Percentiles rank a stretch among this genome's conserved stretches.
These are phyloP conservation scores for Microcyclosporella mali DNA, from an alignment of 2,329 filamentous ascomycete species.

Conservation along the genomic window DNA sequence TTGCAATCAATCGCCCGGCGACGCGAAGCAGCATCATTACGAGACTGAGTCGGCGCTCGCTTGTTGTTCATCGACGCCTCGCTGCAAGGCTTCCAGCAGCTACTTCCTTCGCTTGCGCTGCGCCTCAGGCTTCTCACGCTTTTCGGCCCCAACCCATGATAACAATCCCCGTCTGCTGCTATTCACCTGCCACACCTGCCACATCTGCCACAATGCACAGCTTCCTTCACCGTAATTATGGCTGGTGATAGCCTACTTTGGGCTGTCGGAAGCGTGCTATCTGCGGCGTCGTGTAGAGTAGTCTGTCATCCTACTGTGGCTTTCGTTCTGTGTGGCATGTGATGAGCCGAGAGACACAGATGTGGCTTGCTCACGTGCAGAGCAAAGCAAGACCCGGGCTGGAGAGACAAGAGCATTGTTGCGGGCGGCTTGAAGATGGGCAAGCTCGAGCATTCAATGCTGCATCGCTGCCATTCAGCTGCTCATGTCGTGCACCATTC, in stretches of 20 bases:
- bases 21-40: neutral
- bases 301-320: neutral
- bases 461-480: no score
- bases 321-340: neutral
- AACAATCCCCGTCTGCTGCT: neutral
- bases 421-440: neutral
- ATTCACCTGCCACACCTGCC: neutral
- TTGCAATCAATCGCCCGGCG: neutral
- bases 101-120: slow-evolving; percentile 1
- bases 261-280: neutral
- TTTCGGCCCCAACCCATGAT: neutral
- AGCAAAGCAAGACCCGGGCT: no score
- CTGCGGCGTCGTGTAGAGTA: neutral
- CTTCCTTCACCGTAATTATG: neutral
- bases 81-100: neutral
- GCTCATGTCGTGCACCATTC: no score
- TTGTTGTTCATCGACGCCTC: no score
- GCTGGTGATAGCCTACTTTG: neutral
- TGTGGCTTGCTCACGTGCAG: no score
- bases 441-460: neutral
- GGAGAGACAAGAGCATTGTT: no score
- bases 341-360: neutral
- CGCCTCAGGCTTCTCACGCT: no score
- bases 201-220: neutral
- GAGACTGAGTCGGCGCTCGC: neutral